Evolutionary conservation across 1,284 basidiomycete genomes (phyloP).

Genomic region (Cryptococcus sp.): DNA sequence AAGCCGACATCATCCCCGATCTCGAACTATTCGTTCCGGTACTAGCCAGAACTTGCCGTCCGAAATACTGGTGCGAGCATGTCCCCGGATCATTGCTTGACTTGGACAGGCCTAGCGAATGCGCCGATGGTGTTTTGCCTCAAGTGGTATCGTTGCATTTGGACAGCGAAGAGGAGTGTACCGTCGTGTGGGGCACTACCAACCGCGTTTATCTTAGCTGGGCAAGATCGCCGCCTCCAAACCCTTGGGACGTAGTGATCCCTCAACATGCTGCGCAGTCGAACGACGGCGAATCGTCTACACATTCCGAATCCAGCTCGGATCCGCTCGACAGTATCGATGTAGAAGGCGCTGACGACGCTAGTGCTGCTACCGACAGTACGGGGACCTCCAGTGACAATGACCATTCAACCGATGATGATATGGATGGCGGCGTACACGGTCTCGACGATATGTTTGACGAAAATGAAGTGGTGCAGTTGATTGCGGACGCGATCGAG

Average conservation of each 20-base stretch:
- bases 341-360: background rate
- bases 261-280: background rate
- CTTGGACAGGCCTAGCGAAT: background rate
- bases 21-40: background rate
- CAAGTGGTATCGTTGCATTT: background rate
- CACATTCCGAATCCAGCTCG: background rate
- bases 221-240: background rate
- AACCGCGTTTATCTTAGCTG: background rate
- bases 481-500: background rate
- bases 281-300: background rate
- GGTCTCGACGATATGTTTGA: background rate
- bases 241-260: background rate
- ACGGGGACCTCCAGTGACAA: background rate
- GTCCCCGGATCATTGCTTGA: background rate
- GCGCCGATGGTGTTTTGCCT: background rate
- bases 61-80: background rate
- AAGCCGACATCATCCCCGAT: background rate
- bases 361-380: background rate
- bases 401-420: background rate
- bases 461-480: background rate
- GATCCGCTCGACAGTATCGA: background rate
- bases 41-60: background rate
- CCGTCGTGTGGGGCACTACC: background rate
- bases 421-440: background rate
- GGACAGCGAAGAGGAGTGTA: background rate